These are phyloP conservation scores for Pisolithus albus DNA, from an alignment of 768 basidiomycete genomes.

Conservation along the genomic window DNA sequence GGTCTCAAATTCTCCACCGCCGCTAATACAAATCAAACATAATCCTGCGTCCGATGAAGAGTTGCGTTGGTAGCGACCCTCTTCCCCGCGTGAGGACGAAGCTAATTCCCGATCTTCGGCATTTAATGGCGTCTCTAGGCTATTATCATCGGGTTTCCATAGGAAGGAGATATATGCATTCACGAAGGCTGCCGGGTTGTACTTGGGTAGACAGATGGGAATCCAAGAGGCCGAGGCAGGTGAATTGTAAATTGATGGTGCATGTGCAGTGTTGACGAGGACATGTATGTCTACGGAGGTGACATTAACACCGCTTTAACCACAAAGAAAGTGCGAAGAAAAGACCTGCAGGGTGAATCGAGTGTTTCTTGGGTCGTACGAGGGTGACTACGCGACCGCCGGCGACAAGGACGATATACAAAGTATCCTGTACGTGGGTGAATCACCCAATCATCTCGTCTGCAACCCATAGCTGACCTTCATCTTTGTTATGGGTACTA, in stretches of 20 bases:
- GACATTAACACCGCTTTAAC: not conserved
- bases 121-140: not conserved
- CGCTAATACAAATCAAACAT: constrained; percentile 74
- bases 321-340: constrained; percentile 1
- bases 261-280: constrained; percentile 82
- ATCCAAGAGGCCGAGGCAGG: constrained; percentile 86
- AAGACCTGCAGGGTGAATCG: constrained; percentile 86
- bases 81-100: constrained; percentile 3
- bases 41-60: constrained; percentile 34
- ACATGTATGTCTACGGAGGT: constrained; percentile 68
- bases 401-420: constrained; percentile 86
- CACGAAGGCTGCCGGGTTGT: constrained; percentile 82
- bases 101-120: not conserved
- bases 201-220: constrained; percentile 93
- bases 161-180: constrained; percentile 84
- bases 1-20: constrained; percentile 79
- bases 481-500: constrained; percentile 77
- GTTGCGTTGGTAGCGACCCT: constrained; percentile 6
- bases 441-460: not conserved
- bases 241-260: constrained; percentile 71
- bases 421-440: constrained; percentile 55
- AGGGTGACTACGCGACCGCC: constrained; percentile 76
- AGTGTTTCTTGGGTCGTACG: constrained; percentile 85
- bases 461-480: constrained; percentile 42
- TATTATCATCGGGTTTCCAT: constrained; percentile 31